Evolutionary conservation across 1,139 yeast species (phyloP).

Genomic region (Candida gigantensis): DNA sequence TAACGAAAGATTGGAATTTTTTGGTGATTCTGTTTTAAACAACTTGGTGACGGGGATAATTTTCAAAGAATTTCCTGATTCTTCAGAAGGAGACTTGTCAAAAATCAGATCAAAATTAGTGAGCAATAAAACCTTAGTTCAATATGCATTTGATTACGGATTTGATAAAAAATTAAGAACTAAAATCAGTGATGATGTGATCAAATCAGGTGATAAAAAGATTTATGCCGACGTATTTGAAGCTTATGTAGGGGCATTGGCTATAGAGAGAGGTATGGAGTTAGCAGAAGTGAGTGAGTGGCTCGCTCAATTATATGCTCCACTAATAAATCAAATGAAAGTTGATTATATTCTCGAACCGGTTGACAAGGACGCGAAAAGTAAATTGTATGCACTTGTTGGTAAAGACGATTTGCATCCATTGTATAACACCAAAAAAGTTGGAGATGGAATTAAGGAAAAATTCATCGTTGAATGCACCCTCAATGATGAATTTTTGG

Average conservation of each 20-base stretch:
- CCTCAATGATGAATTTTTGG: constrained; percentile 57
- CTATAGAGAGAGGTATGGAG: constrained; percentile 55
- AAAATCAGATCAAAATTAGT: constrained; percentile 69
- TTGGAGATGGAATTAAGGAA: constrained; percentile 54
- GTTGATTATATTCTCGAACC: constrained; percentile 31
- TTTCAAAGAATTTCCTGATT: constrained; percentile 64
- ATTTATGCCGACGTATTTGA: constrained; percentile 80
- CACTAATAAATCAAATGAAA: constrained; percentile 28
- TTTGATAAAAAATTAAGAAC: constrained; percentile 62
- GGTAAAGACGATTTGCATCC: constrained; percentile 76
- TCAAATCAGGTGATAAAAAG: constrained; percentile 48
- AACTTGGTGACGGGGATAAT: constrained; percentile 69
- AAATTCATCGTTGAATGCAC: constrained; percentile 65
- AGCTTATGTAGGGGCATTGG: constrained; percentile 86
- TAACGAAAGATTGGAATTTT: constrained; percentile 88
- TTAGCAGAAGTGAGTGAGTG: constrained; percentile 56
- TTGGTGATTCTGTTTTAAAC: constrained; percentile 89
- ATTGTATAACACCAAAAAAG: constrained; percentile 54
- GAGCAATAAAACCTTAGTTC: constrained; percentile 69
- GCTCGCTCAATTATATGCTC: constrained; percentile 54
- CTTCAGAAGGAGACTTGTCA: constrained; percentile 82
- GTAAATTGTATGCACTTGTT: constrained; percentile 72
- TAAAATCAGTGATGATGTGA: constrained; percentile 37
- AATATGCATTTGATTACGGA: constrained; percentile 71
- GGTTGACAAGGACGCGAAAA: constrained; percentile 66